Evolutionary conservation across 2,329 filamentous ascomycete species (phyloP), one percentile per base, ranked within the genome.

Genomic region (Zymoseptoria brevis): DNA sequence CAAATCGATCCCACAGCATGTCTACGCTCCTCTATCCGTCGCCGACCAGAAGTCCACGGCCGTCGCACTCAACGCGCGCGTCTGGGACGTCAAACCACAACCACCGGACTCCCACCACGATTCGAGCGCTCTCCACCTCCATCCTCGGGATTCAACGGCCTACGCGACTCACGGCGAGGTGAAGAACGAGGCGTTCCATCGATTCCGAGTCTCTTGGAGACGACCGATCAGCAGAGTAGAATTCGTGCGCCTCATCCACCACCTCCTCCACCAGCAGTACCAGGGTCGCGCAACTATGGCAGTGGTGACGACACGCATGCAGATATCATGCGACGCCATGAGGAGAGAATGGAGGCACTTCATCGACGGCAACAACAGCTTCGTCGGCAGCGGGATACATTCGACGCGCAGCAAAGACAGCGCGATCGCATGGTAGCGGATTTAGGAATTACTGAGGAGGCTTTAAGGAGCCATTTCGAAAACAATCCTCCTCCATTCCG

Each of bases 21-120:
- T 59, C 58, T 78, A 57, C 81, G 83, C 68, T 85, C 82, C 48
- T 73, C 81, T 50, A 86, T 86, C 67, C 80, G 83, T 61, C 80
- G 83, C 60, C 67, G 68, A 54, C 62, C 69, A 48, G 68, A 67
- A 6, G 61, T 71, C 6, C 69, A 72, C 51, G 69, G 66, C 60
- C 68, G 68, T 56, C 60, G 66, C 50, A 54, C 59, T 30, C 60
- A 61, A 35, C 65, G 68, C 55, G 60, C 63, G 54, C 63, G 65
- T 52, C 70, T 76, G 61, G 64, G 55, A 22, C 65, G 66, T 53
- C 62, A 66, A 35, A 53, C 62, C 19, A 63, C 66, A 9, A 54
- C 61, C 13, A 62, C 66, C 11, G 35, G 64, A 11, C 55, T 66
- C n/a, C 59, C 64, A 19, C 66, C 67, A 30, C 66, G 65, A 49